phyloP scores from a whole-genome alignment of 305 asterid genomes.

The Fraxinus albicans region DNA sequence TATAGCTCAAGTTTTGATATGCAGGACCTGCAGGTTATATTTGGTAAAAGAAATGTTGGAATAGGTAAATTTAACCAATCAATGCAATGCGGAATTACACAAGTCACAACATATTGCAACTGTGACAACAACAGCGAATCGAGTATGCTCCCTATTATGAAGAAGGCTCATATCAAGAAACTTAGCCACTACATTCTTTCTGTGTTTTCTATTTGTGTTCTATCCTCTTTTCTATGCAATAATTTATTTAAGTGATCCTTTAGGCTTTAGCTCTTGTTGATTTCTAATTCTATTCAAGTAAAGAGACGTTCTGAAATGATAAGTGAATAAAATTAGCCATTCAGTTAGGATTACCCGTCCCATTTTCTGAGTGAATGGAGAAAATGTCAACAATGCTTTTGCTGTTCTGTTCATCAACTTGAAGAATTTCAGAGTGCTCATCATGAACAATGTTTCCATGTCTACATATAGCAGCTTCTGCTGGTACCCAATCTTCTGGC shows the following conservation, averaged over 20 bases:
- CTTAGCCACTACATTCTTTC: not conserved
- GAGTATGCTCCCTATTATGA: not conserved
- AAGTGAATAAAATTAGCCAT: not conserved
- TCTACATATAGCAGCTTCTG: conserved; percentile 34
- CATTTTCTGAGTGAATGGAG: conserved; percentile 57
- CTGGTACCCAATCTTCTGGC: conserved; percentile 95
- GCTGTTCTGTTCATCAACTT: conserved; percentile 41
- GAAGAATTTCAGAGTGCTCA: conserved; percentile 36
- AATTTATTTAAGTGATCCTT: not conserved
- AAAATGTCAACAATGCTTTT: conserved; percentile 54
- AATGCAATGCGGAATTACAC: not conserved
- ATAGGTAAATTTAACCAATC: conserved; percentile 11
- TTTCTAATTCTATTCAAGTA: not conserved
- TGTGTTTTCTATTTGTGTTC: not conserved
- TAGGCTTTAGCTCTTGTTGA: not conserved
- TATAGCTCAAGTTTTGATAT: conserved; percentile 50
- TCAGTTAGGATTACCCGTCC: conserved; percentile 29
- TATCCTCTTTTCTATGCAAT: not conserved
- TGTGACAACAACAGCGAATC: not conserved
- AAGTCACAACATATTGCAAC: not conserved
- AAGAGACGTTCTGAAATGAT: not conserved
- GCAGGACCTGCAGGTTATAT: conserved; percentile 38
- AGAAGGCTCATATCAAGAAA: not conserved
- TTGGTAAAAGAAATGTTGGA: conserved; percentile 27
- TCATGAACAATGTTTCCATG: conserved; percentile 31